These are phyloP conservation scores for Daldinia concentrica DNA, from an alignment of 495 filamentous ascomycete species.

Conservation along the genomic window DNA sequence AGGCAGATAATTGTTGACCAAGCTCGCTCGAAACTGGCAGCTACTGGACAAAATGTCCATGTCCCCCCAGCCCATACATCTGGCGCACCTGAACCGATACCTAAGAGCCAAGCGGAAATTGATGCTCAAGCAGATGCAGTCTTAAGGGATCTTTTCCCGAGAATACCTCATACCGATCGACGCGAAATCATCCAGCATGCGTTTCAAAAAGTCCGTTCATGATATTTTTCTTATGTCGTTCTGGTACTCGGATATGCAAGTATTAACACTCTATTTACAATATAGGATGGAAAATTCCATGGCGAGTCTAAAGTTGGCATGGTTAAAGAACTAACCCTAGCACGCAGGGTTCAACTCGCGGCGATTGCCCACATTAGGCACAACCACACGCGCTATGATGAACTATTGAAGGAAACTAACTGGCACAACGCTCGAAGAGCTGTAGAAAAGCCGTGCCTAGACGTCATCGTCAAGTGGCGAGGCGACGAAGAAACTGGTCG, in stretches of 20 bases:
- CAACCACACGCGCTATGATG: constrained; percentile 85
- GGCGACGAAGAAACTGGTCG: constrained; percentile 83
- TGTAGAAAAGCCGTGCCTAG: constrained; percentile 75
- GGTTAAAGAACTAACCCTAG: constrained; percentile 69
- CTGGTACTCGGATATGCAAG: background rate
- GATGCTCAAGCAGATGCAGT: constrained; percentile 77
- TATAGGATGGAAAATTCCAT: constrained; percentile 45
- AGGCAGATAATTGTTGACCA: constrained; percentile 60
- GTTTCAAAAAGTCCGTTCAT: constrained; percentile 76
- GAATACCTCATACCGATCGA: constrained; percentile 82
- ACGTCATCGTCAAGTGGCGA: constrained; percentile 84
- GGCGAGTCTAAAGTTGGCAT: constrained; percentile 67
- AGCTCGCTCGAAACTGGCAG: constrained; percentile 50
- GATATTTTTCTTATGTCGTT: background rate
- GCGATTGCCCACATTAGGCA: constrained; percentile 89
- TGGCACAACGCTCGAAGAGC: constrained; percentile 74
- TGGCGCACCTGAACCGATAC: constrained; percentile 60
- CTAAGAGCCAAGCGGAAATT: constrained; percentile 68
- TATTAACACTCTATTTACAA: constrained; percentile 14
- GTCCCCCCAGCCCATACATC: constrained; percentile 27
- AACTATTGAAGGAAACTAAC: constrained; percentile 68
- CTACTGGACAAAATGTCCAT: constrained; percentile 28
- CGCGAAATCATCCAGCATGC: constrained; percentile 78
- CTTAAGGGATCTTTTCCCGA: constrained; percentile 84
- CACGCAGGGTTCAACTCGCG: constrained; percentile 81